Conservation (phyloP, 2,329 filamentous ascomycete genomes). For the Xylariomycetidae sp. region DNA sequence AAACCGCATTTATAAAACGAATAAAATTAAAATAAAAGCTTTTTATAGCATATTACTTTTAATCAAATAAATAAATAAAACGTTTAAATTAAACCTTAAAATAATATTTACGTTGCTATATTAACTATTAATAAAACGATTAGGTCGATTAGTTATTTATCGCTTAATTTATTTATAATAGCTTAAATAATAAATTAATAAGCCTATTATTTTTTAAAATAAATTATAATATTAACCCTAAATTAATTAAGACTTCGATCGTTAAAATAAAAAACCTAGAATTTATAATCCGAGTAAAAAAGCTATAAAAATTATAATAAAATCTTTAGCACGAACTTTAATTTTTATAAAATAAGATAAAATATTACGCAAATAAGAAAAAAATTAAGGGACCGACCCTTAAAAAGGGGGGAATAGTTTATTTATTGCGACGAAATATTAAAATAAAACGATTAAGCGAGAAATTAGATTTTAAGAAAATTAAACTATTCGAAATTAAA, state of each 20-base stretch:
- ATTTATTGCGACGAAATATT: conserved; percentile 3
- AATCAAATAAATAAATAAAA: conserved; percentile 8
- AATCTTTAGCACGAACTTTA: conserved; percentile 7
- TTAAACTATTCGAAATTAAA: conserved; percentile 2
- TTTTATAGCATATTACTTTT: conserved; percentile 9
- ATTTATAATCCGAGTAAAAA: conserved; percentile 3
- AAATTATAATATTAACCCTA: conserved; percentile 1
- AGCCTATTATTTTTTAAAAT: conserved; percentile 3
- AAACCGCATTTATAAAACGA: conserved; percentile 6
- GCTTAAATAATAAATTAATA: conserved; percentile 5
- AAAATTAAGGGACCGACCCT: no score
- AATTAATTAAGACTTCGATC: conserved; percentile 4
- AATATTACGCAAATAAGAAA: no score
- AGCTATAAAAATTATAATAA: conserved; percentile 4
- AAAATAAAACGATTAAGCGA: conserved; percentile 4
- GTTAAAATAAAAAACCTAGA: conserved; percentile 4
- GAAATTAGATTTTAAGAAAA: conserved; percentile 5
- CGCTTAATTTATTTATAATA: conserved; percentile 9
- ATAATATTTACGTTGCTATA: conserved; percentile 7
- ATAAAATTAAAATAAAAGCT: conserved; percentile 1
- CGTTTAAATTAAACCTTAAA: conserved; percentile 6
- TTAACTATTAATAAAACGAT: conserved; percentile 8
- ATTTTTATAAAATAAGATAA: conserved; percentile 9
- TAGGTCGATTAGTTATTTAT: conserved; percentile 6
- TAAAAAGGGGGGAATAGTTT: conserved; percentile 5